Conservation (phyloP, 495 filamentous ascomycete species). For the Tuber borchii region DNA sequence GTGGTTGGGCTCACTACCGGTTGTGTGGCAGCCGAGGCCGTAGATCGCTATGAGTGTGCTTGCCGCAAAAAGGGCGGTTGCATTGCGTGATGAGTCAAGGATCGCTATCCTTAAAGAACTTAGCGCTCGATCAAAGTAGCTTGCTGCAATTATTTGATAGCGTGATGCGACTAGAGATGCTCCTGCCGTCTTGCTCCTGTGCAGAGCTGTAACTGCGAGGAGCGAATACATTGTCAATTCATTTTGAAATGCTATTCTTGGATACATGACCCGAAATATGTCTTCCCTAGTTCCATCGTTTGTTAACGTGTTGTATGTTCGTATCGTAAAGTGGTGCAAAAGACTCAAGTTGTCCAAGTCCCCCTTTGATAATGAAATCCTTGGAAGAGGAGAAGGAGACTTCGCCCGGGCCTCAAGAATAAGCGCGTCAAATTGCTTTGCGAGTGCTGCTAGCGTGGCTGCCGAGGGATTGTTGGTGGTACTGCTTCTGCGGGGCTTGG, state of each 20-base stretch:
- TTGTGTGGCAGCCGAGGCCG: not conserved
- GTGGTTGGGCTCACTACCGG: not conserved
- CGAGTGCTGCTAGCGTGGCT: not conserved
- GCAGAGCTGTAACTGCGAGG: not conserved
- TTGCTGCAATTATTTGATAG: not conserved
- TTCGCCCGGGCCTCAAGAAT: not conserved
- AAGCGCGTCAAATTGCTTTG: not conserved
- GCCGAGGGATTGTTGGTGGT: not conserved
- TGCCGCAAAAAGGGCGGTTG: not conserved
- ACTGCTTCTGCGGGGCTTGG: not conserved
- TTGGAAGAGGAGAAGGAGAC: not conserved
- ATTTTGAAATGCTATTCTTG: not conserved
- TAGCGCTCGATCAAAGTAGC: not conserved
- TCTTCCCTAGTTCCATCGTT: not conserved
- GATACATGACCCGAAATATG: not conserved
- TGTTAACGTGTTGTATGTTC: not conserved
- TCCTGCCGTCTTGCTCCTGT: not conserved
- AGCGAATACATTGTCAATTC: not conserved
- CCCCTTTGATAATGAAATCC: not conserved
- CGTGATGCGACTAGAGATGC: not conserved
- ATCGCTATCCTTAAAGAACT: not conserved
- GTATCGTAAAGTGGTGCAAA: not conserved
- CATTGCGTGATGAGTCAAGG: not conserved
- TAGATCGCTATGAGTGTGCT: not conserved
- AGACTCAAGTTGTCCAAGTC: not conserved